Conservation (phyloP, 768 basidiomycete species). For the Xerocomus brunneocitrinus region DNA sequence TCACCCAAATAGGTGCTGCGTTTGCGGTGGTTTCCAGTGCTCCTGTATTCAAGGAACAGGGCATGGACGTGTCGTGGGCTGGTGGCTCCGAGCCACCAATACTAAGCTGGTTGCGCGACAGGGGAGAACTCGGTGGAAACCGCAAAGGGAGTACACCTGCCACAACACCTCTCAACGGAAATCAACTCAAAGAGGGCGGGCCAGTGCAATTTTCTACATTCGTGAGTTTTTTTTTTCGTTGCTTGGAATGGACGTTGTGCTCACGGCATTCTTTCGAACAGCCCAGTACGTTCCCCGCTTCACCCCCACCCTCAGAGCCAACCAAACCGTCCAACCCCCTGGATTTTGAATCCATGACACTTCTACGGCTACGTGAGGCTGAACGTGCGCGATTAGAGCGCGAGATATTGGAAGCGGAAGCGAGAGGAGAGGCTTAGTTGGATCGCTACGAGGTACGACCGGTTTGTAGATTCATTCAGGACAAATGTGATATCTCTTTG, state of each 20-base stretch:
- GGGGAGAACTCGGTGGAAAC: slow-evolving; percentile 52
- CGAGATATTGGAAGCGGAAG: slow-evolving; percentile 72
- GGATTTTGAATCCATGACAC: slow-evolving; percentile 76
- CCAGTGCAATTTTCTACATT: slow-evolving; percentile 45
- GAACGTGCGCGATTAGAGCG: slow-evolving; percentile 72
- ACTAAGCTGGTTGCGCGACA: slow-evolving; percentile 66
- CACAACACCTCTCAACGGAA: slow-evolving; percentile 22
- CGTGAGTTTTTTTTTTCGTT: slow-evolving; percentile 1
- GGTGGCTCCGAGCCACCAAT: slow-evolving; percentile 67
- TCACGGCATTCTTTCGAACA: slow-evolving; percentile 11
- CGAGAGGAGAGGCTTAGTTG: slow-evolving; percentile 21
- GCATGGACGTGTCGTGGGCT: slow-evolving; percentile 70
- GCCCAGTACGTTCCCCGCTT: slow-evolving; percentile 16
- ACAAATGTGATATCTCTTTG: slow-evolving; percentile 5
- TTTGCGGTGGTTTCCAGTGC: slow-evolving; percentile 70
- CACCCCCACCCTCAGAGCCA: slow-evolving; percentile 14
- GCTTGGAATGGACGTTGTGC: neutral
- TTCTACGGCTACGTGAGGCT: slow-evolving; percentile 77
- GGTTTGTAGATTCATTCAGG: slow-evolving; percentile 5
- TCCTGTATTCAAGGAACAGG: slow-evolving; percentile 48
- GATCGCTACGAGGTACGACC: slow-evolving; percentile 10
- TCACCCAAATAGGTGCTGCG: slow-evolving; percentile 70
- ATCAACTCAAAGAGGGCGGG: neutral
- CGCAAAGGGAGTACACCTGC: slow-evolving; percentile 5
- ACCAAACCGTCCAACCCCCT: slow-evolving; percentile 39